Evolutionary conservation across 2,329 filamentous ascomycete species (phyloP).

Genomic region (Sphaerulina musiva): DNA sequence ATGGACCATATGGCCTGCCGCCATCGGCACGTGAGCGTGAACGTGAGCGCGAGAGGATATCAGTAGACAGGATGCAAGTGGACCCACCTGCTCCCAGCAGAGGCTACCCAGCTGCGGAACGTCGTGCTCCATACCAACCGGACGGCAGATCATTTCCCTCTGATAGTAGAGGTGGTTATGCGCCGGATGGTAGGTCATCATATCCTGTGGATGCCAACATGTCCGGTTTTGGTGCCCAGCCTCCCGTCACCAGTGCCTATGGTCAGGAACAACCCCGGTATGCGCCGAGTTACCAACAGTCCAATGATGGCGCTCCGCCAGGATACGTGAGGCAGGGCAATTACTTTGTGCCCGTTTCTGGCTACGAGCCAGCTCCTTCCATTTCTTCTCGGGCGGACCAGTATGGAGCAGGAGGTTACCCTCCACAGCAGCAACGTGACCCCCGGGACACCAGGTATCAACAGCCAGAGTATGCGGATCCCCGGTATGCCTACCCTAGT

Average conservation of each 20-base stretch:
- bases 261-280: constrained; percentile 29
- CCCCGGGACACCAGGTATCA: constrained; percentile 26
- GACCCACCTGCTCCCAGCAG: constrained; percentile 25
- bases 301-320: constrained; percentile 29
- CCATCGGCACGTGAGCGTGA: constrained; percentile 11
- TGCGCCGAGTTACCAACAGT: constrained; percentile 22
- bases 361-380: constrained; percentile 23
- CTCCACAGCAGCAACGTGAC: constrained; percentile 22
- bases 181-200: constrained; percentile 23
- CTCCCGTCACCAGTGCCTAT: constrained; percentile 25
- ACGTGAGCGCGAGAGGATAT: constrained; percentile 21
- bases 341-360: constrained; percentile 31
- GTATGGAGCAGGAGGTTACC: constrained; percentile 22
- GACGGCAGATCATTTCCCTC: constrained; percentile 24
- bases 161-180: constrained; percentile 22
- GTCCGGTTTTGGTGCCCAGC: constrained; percentile 23
- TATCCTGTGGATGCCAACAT: constrained; percentile 25
- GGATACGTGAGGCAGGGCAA: constrained; percentile 33
- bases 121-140: constrained; percentile 20
- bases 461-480: constrained; percentile 29
- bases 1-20: constrained; percentile 28
- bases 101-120: constrained; percentile 22
- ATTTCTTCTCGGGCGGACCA: constrained; percentile 26
- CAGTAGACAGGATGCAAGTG: constrained; percentile 28
- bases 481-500: constrained; percentile 34